Evolutionary conservation across 495 filamentous ascomycete genomes (phyloP).

Genomic region (Xylaria nigripes): DNA sequence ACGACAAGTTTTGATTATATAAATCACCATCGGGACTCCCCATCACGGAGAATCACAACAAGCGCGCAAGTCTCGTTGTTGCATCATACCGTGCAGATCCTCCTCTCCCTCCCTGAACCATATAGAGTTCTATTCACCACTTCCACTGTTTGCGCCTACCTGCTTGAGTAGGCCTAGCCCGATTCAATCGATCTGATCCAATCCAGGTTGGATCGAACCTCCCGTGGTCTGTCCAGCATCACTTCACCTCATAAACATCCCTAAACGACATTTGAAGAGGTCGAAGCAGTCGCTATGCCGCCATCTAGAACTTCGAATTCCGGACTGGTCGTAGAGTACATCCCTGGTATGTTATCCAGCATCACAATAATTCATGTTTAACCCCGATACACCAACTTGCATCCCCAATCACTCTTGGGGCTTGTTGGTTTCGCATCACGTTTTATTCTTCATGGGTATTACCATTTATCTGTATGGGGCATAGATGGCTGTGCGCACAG

Average conservation of each 20-base stretch:
- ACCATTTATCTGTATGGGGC: neutral
- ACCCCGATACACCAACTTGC: neutral
- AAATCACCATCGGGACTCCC: neutral
- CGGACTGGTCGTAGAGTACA: slow-evolving; percentile 51
- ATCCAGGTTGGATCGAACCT: neutral
- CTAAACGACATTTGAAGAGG: neutral
- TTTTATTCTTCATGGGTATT: slow-evolving; percentile 3
- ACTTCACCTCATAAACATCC: neutral
- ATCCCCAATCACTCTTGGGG: neutral
- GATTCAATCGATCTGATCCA: neutral
- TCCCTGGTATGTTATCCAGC: slow-evolving; percentile 39
- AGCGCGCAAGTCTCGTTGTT: neutral
- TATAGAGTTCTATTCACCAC: neutral
- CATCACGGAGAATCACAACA: neutral
- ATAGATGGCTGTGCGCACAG: slow-evolving; percentile 1
- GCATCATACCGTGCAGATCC: neutral
- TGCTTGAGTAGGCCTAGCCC: neutral
- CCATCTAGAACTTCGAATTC: slow-evolving; percentile 35
- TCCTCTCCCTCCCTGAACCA: neutral
- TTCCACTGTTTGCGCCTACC: neutral
- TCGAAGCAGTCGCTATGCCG: slow-evolving; percentile 31
- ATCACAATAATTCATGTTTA: neutral
- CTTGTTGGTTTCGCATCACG: neutral
- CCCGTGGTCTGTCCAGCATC: neutral
- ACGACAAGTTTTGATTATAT: neutral